A percentile compares a stretch with the other conserved stretches of the same genome.
Evolutionary conservation across 73 alveolate species (phyloP).

Genomic region (Tetrahymena malaccensis): DNA sequence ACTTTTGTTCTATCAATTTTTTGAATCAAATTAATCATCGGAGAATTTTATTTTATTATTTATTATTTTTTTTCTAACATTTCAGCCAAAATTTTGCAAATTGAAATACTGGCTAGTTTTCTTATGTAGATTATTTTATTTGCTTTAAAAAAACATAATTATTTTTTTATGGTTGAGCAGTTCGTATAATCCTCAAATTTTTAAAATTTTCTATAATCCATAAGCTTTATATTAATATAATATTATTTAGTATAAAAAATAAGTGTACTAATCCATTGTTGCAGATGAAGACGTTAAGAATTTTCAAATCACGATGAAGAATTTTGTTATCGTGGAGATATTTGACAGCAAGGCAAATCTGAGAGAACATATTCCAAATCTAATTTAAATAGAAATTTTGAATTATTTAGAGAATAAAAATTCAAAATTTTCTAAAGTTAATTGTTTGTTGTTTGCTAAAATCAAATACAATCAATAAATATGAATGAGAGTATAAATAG

Average conservation of each 20-base stretch:
- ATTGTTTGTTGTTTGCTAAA: background rate
- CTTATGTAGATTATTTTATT: background rate
- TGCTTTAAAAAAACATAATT: background rate
- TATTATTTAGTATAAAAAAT: background rate
- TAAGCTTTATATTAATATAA: background rate
- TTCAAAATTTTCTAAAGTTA: background rate
- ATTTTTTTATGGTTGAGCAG: too few species aligned
- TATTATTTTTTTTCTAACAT: background rate
- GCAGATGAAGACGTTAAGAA: conserved; percentile 76
- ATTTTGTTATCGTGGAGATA: conserved; percentile 77
- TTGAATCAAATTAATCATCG: background rate
- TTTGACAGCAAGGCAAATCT: conserved; percentile 81
- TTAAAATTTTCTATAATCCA: too few species aligned
- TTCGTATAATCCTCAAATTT: too few species aligned
- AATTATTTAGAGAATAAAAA: background rate
- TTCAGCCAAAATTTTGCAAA: background rate
- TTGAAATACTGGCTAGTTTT: background rate
- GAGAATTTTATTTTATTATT: background rate
- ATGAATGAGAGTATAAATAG: background rate
- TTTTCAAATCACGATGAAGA: conserved; percentile 88
- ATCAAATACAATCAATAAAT: background rate
- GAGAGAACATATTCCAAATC: conserved; percentile 30
- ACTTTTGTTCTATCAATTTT: background rate
- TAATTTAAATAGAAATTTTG: background rate
- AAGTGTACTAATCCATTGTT: conserved; percentile 46